Conservation (phyloP, 371 early-diverging fungal species). For the Mortierella sp. region DNA sequence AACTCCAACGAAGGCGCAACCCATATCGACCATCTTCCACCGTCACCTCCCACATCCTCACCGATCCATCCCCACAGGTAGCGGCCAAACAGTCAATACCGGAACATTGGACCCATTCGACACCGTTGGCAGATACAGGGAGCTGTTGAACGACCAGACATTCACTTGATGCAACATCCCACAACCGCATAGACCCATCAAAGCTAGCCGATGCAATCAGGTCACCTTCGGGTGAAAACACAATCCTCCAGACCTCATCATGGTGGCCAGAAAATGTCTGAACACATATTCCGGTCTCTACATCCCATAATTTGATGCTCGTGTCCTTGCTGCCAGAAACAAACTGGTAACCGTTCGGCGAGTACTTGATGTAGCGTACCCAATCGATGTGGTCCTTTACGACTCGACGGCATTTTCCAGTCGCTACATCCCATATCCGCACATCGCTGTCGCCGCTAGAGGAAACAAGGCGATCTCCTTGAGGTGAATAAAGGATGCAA, state of each 20-base stretch:
- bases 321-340: neutral
- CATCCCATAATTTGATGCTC: neutral
- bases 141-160: too few relatives aligned
- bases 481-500: neutral
- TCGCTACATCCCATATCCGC: neutral
- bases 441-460: neutral
- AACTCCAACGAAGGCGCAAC: neutral
- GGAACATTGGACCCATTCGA: neutral
- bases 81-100: neutral
- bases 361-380: neutral
- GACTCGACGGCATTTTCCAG: neutral
- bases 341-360: slow-evolving; percentile 1
- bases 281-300: neutral
- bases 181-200: too few relatives aligned
- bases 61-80: neutral
- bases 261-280: neutral
- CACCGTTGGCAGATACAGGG: too few relatives aligned
- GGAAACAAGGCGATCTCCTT: neutral
- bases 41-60: neutral
- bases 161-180: neutral
- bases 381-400: neutral
- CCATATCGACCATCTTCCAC: neutral
- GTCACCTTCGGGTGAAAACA: neutral
- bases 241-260: neutral
- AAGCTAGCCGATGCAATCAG: slow-evolving; percentile 2